A percentile compares a stretch with the other conserved stretches of the same genome.
Conservation (phyloP, 352 stramenopile species). For the Phytopythium oedochilum region DNA sequence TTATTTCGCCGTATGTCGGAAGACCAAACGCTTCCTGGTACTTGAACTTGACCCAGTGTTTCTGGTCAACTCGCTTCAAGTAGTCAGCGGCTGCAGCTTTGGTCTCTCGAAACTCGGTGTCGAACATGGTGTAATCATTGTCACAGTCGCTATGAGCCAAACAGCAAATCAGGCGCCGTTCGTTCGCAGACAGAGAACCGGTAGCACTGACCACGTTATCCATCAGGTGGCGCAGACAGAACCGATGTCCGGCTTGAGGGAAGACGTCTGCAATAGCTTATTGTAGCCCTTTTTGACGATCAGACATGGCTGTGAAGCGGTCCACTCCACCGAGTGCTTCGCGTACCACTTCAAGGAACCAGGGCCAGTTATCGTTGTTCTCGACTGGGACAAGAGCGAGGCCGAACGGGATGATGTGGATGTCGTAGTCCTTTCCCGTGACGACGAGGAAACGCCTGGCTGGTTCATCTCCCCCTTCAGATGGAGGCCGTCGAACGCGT, state of each 20-base stretch:
- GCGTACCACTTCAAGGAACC: conserved; percentile 5
- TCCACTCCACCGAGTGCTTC: background rate
- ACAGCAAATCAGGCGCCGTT: too few species aligned
- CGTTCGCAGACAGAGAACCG: background rate
- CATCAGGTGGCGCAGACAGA: background rate
- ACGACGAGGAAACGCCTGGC: conserved; percentile 8
- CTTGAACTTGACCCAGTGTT: conserved; percentile 14
- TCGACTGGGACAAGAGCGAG: conserved; percentile 12
- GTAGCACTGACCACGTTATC: too few species aligned
- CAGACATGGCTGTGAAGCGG: background rate
- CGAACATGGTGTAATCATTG: too few species aligned
- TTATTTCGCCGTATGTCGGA: conserved; percentile 13
- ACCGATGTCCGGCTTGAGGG: background rate
- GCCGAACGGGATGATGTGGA: conserved; percentile 9
- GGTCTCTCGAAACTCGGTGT: too few species aligned
- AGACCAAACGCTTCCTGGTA: conserved; percentile 8
- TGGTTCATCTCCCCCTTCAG: conserved; percentile 24
- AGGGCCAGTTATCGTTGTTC: conserved; percentile 19
- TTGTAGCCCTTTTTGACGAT: background rate
- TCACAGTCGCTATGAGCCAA: too few species aligned
- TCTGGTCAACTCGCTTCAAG: conserved; percentile 4
- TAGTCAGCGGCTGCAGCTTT: background rate
- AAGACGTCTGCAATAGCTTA: background rate
- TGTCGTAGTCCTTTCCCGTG: conserved; percentile 18
- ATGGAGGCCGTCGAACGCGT: conserved; percentile 14